Percentiles rank a stretch among this genome's conserved stretches.
These are phyloP conservation scores for Waitea zeae DNA, from an alignment of 1,284 basidiomycete genomes.

Conservation along the genomic window DNA sequence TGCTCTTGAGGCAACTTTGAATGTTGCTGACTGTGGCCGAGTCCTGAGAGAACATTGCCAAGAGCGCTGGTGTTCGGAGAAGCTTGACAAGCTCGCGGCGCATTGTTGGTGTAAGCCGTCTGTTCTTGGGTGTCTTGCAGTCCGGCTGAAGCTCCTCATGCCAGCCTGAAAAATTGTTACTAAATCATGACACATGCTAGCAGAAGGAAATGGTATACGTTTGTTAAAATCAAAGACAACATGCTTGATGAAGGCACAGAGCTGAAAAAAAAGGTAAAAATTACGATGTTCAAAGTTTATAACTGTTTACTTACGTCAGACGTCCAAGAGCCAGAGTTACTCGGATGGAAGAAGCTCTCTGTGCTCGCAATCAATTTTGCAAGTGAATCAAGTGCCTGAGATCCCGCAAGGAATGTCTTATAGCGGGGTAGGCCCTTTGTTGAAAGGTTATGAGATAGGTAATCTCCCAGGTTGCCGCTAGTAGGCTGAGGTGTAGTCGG, in stretches of 20 bases:
- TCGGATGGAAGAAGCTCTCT: constrained; percentile 80
- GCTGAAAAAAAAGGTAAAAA: constrained; percentile 19
- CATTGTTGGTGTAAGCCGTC: constrained; percentile 69
- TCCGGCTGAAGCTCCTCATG: constrained; percentile 65
- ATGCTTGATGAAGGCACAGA: constrained; percentile 75
- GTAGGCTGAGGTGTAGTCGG: constrained; percentile 9
- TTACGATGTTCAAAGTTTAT: background rate
- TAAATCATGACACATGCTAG: background rate
- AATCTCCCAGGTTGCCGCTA: constrained; percentile 28
- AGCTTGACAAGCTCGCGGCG: constrained; percentile 75
- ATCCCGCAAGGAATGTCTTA: constrained; percentile 66
- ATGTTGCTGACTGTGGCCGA: constrained; percentile 44
- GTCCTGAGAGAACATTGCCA: constrained; percentile 86
- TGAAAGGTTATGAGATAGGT: constrained; percentile 38
- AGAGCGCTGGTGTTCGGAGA: constrained; percentile 66
- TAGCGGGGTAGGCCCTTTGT: constrained; percentile 19
- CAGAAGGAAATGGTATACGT: constrained; percentile 21
- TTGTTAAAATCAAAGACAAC: constrained; percentile 81
- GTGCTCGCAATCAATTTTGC: constrained; percentile 75
- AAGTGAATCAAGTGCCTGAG: constrained; percentile 75
- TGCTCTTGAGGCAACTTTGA: constrained; percentile 53
- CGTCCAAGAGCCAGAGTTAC: constrained; percentile 58
- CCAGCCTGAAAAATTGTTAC: constrained; percentile 33
- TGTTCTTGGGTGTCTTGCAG: constrained; percentile 73
- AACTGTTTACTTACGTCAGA: constrained; percentile 30